Base-by-base conservation (phyloP, 2,329 filamentous ascomycete species). In the Albophoma yamanashiensis region DNA sequence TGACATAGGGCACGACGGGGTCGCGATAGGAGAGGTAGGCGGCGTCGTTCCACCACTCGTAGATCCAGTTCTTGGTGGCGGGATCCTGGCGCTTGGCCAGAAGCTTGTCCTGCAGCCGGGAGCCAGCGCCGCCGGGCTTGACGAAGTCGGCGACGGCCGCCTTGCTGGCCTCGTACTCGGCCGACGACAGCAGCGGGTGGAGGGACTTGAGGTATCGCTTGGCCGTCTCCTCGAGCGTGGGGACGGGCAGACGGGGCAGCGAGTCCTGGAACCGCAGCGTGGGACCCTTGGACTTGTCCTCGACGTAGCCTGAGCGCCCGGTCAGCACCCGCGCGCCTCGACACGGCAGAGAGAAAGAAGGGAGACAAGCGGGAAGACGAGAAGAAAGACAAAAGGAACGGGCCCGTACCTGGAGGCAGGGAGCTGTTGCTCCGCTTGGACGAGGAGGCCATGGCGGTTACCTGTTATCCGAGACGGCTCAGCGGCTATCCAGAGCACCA, bases 1-100 rank as follows among this genome's bases (percentile, higher is more conserved):
- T 96, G 70, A 99, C 94, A 73, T 97, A 99, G 63, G 94, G 94
- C 22, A 97, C 90, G 55, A 99, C 91, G 14, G 94, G 94, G 74
- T 97, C 94, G 66, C 93, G 89, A 79, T 97, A 97, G 65, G 78
- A 83, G 65, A 99, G 85, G 77, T 99, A 99, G 61, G 94, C 94
- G 5, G 87, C 85, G 58, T 96, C 86, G 74, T 99, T 97, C 94
- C 94, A 99, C 94, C 94, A 99, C 67, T 99, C 93, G 67, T 89
- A 87, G 60, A 99, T 82, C 94, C 94, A 99, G 78, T 97, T 99
- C 78, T 89, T 91, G 72, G 83, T 78, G 63, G 89, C 87, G 57
- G 92, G 88, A 66, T 96, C 85, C 67, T 91, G 89, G 63, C 89
- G 84, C 64, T 86, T 85, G 61, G 89, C 91, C 58, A 93, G 69